Evolutionary conservation across 2,329 filamentous ascomycete genomes (phyloP), one percentile per base, ranked within the genome.

Genomic region (Podosphaera leucotricha): DNA sequence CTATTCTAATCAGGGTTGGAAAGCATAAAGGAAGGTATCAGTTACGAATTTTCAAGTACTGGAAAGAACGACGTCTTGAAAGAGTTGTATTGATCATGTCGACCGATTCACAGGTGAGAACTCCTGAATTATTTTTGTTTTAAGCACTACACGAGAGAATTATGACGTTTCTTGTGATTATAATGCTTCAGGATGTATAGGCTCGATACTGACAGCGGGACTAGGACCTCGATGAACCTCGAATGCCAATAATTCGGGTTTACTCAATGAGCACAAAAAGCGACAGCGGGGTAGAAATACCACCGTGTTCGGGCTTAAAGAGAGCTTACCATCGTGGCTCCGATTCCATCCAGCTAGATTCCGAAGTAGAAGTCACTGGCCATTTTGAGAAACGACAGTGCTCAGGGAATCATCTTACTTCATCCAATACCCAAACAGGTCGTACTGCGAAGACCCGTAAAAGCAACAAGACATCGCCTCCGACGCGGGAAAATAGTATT

Each of bases 391-490:
- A 67, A 50, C 58, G 64, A 39, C 59, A 60, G 15, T 59, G 64
- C 18, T 60, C 59, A 3, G 62, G 61, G 38, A 61, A 65, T 44
- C 67, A 64, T 64, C 63, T 64, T 13, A 49, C 65, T 2, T 37
- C 48, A 16, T 44, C 43, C 38, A 19, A 49, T 38, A 20, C 40
- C 10, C 28, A 45, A 22, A 24, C 22, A 8, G 40, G 47, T 19
- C 47, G 48, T 47, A 36, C 28, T 15, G 46, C 50, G 21, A 44
- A 49, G n/a, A 41, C 46, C 44, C 43, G 43, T 41, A 50, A 49
- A 47, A 50, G 48, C 52, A 33, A 55, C 52, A 44, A 56, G 57
- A 45, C 57, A 53, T 44, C 54, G 53, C 47, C 48, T 38, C 43
- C 46, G 30, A 38, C 22, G 30, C 38, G 39, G 26, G 47, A 48